A percentile compares a stretch with the other conserved stretches of the same genome.
phyloP scores from a whole-genome alignment of 2,329 filamentous ascomycete genomes.

The Curvularia eragrostidis region DNA sequence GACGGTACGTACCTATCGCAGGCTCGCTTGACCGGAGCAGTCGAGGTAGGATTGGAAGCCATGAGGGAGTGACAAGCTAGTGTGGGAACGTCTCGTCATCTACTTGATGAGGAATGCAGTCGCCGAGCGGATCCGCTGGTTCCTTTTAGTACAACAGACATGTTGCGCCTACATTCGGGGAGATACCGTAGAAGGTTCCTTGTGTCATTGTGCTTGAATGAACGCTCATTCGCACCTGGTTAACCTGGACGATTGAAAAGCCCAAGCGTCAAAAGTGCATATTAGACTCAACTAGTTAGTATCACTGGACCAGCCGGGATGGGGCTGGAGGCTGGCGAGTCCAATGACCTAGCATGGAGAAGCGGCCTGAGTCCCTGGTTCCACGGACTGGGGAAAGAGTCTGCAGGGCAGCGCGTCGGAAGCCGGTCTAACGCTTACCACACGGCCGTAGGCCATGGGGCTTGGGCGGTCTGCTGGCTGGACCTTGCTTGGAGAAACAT shows the following conservation, averaged over 20 bases:
- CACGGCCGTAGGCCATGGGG: constrained; percentile 33
- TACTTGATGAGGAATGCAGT: constrained; percentile 29
- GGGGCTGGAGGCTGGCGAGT: constrained; percentile 19
- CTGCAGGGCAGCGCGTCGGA: constrained; percentile 37
- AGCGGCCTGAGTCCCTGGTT: constrained; percentile 33
- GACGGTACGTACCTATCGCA: constrained; percentile 50
- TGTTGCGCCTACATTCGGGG: constrained; percentile 39
- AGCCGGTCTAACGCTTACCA: constrained; percentile 38
- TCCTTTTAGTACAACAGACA: constrained; percentile 40
- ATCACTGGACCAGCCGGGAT: constrained; percentile 34
- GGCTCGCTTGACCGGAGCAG: constrained; percentile 51
- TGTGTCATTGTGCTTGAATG: constrained; percentile 46
- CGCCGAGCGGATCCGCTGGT: constrained; percentile 36
- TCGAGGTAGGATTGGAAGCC: constrained; percentile 41
- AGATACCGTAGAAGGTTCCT: constrained; percentile 36
- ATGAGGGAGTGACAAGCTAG: constrained; percentile 33
- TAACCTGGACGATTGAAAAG: constrained; percentile 42
- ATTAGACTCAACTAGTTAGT: constrained; percentile 42
- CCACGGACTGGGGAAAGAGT: constrained; percentile 31
- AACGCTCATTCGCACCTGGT: constrained; percentile 42
- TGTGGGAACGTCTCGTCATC: constrained; percentile 32
- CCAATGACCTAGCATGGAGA: constrained; percentile 37
- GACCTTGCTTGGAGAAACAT: constrained; percentile 32
- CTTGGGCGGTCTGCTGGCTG: constrained; percentile 37
- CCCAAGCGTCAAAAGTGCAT: constrained; percentile 46